These are phyloP conservation scores for Termitomyces sp. DNA, from an alignment of 768 basidiomycete species.

Conservation along the genomic window DNA sequence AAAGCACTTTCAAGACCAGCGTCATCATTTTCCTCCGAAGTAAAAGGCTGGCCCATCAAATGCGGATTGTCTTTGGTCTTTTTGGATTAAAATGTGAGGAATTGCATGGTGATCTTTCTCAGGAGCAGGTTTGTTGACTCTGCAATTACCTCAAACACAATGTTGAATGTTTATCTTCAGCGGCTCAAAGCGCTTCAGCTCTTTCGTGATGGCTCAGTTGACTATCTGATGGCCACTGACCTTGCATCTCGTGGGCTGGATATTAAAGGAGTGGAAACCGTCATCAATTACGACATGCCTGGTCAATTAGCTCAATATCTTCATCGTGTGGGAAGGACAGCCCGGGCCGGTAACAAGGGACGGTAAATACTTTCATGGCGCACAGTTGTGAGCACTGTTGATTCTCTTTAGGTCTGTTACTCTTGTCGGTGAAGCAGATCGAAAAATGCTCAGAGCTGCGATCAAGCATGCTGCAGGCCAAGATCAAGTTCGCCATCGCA, in stretches of 20 bases:
- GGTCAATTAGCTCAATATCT: slow-evolving; percentile 89
- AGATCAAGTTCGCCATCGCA: slow-evolving; percentile 86
- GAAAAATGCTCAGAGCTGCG: slow-evolving; percentile 94
- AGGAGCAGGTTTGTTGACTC: slow-evolving; percentile 74
- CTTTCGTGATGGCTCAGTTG: slow-evolving; percentile 86
- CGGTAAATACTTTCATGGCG: slow-evolving; percentile 54
- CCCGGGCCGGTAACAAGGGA: slow-evolving; percentile 90
- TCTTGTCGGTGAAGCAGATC: slow-evolving; percentile 92
- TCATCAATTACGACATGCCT: slow-evolving; percentile 99
- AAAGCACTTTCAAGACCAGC: slow-evolving; percentile 77
- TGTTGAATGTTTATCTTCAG: slow-evolving; percentile 35
- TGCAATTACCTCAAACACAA: background rate
- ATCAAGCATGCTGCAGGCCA: slow-evolving; percentile 82
- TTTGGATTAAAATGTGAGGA: slow-evolving; percentile 90
- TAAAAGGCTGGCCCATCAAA: slow-evolving; percentile 96
- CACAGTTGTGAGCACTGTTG: slow-evolving; percentile 2
- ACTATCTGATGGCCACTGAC: slow-evolving; percentile 95
- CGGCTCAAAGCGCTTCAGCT: slow-evolving; percentile 81
- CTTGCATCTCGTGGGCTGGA: slow-evolving; percentile 94
- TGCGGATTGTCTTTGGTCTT: slow-evolving; percentile 89
- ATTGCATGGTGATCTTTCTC: slow-evolving; percentile 91
- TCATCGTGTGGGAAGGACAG: slow-evolving; percentile 96
- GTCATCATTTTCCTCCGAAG: slow-evolving; percentile 95
- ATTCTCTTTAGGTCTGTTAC: slow-evolving; percentile 72
- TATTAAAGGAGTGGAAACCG: slow-evolving; percentile 96